Percentiles rank a stretch among this genome's conserved stretches.
These are phyloP conservation scores for Tulasnella sp. DNA, from an alignment of 768 basidiomycete genomes.

Conservation along the genomic window DNA sequence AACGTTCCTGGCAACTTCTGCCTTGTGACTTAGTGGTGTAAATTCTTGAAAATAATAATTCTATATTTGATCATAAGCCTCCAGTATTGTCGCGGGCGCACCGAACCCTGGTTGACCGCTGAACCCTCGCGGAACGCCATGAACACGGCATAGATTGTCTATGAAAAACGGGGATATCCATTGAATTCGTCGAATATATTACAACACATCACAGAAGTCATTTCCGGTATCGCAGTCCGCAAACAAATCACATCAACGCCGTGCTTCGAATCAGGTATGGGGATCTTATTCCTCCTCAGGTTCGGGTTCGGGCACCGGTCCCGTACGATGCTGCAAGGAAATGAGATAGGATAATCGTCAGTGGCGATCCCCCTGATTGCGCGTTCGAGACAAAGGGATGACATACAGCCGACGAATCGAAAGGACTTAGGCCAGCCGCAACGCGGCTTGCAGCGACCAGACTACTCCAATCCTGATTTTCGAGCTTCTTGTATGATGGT, in stretches of 20 bases:
- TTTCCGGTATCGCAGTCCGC: neutral
- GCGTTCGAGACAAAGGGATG: neutral
- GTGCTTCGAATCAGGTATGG: neutral
- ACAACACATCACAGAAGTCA: neutral
- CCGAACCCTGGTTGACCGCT: neutral
- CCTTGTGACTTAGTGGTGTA: neutral
- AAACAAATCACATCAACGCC: neutral
- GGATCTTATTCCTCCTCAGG: neutral
- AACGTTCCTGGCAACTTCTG: neutral
- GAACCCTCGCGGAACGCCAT: neutral
- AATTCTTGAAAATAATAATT: neutral
- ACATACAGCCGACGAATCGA: slow-evolving; percentile 7
- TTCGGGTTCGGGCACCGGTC: neutral
- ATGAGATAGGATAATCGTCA: neutral
- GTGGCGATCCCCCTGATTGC: neutral
- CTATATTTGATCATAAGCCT: neutral
- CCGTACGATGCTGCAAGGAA: neutral
- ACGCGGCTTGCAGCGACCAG: slow-evolving; percentile 70
- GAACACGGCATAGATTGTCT: neutral
- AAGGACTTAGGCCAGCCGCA: slow-evolving; percentile 47
- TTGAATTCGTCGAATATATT: neutral
- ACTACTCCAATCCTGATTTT: slow-evolving; percentile 73
- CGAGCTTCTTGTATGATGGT: slow-evolving; percentile 42
- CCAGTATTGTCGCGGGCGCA: neutral
- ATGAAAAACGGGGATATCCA: neutral